Evolutionary conservation across 169 alveolate species (phyloP).

Genomic region (Plasmodium chabaudi): DNA sequence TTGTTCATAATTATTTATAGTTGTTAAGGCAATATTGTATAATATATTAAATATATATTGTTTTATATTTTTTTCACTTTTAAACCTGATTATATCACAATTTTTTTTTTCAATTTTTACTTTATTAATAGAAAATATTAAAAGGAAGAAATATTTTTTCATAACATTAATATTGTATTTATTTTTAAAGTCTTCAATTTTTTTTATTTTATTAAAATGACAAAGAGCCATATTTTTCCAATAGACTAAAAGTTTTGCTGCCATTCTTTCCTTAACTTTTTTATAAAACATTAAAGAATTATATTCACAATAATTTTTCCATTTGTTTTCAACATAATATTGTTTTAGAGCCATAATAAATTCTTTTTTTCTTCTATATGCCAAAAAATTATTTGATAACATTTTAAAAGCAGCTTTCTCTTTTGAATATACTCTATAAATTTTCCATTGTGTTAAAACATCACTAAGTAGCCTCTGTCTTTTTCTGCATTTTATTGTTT

Average conservation of each 20-base stretch:
- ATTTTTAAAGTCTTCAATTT: slow-evolving; percentile 3
- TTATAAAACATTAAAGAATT: slow-evolving; percentile 48
- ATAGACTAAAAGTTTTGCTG: not conserved
- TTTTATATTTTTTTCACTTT: slow-evolving; percentile 34
- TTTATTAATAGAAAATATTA: slow-evolving; percentile 56
- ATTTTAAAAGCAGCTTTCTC: slow-evolving; percentile 16
- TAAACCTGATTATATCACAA: slow-evolving; percentile 39
- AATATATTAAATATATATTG: slow-evolving; percentile 3
- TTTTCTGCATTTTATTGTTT: slow-evolving; percentile 26
- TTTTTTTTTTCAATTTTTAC: slow-evolving; percentile 60
- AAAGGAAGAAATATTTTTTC: slow-evolving; percentile 45
- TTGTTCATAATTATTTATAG: not conserved
- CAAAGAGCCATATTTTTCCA: slow-evolving; percentile 14
- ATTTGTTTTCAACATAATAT: slow-evolving; percentile 28
- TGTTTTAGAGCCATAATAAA: slow-evolving; percentile 29
- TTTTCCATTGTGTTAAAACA: slow-evolving; percentile 14
- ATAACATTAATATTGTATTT: slow-evolving; percentile 14
- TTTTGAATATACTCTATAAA: slow-evolving; percentile 25
- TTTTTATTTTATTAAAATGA: not conserved
- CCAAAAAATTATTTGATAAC: slow-evolving; percentile 6
- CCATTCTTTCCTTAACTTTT: slow-evolving; percentile 16
- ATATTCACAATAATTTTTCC: slow-evolving; percentile 70
- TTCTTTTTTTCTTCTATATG: slow-evolving; percentile 30
- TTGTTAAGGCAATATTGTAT: not conserved
- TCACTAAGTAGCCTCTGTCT: slow-evolving; percentile 3